Conservation (phyloP, 495 filamentous ascomycete species). For the Cryomyces antarcticus region DNA sequence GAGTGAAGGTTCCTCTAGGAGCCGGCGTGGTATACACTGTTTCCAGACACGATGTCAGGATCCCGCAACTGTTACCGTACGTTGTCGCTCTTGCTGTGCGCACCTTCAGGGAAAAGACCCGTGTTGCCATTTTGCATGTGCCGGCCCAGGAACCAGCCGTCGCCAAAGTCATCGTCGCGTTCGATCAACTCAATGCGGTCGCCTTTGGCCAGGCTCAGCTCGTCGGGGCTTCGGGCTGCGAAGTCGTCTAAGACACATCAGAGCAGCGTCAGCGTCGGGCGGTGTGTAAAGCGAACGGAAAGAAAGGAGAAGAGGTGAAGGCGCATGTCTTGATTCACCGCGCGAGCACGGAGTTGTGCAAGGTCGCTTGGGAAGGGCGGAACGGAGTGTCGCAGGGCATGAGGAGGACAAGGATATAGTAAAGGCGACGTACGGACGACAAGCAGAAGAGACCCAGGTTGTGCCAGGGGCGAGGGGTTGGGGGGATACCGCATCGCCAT, state of each 20-base stretch:
- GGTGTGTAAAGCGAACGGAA: neutral
- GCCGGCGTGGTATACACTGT: conserved; percentile 21
- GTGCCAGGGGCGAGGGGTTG: too few relatives aligned
- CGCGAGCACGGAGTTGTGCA: neutral
- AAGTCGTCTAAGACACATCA: conserved; percentile 44
- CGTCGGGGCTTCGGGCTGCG: conserved; percentile 70
- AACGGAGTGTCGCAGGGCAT: too few relatives aligned
- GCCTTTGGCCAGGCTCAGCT: conserved; percentile 69
- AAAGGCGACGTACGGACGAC: neutral
- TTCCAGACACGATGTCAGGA: neutral
- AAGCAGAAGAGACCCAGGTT: neutral
- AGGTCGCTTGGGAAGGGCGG: neutral
- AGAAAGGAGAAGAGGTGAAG: neutral
- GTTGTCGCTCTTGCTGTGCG: conserved; percentile 4
- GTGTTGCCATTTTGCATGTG: conserved; percentile 53
- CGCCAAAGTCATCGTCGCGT: conserved; percentile 89
- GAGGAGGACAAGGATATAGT: neutral
- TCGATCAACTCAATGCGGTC: conserved; percentile 85
- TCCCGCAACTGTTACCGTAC: neutral
- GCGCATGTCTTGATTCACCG: neutral
- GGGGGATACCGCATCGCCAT: too few relatives aligned
- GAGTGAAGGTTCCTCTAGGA: conserved; percentile 13
- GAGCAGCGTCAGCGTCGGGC: neutral
- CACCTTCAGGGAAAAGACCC: conserved; percentile 83
- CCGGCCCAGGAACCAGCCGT: conserved; percentile 91